Evolutionary conservation across 441 rosid genomes (phyloP).

Genomic region (Capsella rubella): DNA sequence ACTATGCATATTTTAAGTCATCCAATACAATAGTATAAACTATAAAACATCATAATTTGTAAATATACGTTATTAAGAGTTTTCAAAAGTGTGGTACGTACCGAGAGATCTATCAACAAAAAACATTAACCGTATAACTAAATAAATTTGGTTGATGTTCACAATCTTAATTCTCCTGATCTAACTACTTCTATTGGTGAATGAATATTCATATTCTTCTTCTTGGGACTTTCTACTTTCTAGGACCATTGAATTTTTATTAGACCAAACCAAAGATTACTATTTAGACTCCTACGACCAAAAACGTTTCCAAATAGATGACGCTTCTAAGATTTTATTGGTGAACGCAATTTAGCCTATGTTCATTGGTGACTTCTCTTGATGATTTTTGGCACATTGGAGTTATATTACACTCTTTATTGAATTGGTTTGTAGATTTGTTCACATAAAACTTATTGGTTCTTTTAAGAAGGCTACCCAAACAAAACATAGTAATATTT

Average conservation of each 20-base stretch:
- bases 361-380: conserved; percentile 5
- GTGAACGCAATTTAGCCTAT: not conserved
- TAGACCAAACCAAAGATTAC: not conserved
- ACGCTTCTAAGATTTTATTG: not conserved
- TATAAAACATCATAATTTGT: too few relatives aligned
- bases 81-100: too few relatives aligned
- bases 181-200: conserved; percentile 5
- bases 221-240: not conserved
- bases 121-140: too few relatives aligned
- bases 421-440: too few relatives aligned
- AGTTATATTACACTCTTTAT: too few relatives aligned
- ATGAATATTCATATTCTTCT: conserved; percentile 5
- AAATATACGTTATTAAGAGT: too few relatives aligned
- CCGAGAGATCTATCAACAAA: too few relatives aligned
- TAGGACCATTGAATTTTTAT: not conserved
- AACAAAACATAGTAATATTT: not conserved
- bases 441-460: too few relatives aligned
- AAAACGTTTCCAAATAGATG: not conserved
- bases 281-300: not conserved
- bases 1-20: not conserved
- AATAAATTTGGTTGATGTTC: not conserved
- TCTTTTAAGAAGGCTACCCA: too few relatives aligned
- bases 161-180: not conserved
- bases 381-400: conserved; percentile 6
- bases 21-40: not conserved